phyloP scores from a whole-genome alignment of 164 flowering plant species.

The Kingdonia uniflora region DNA sequence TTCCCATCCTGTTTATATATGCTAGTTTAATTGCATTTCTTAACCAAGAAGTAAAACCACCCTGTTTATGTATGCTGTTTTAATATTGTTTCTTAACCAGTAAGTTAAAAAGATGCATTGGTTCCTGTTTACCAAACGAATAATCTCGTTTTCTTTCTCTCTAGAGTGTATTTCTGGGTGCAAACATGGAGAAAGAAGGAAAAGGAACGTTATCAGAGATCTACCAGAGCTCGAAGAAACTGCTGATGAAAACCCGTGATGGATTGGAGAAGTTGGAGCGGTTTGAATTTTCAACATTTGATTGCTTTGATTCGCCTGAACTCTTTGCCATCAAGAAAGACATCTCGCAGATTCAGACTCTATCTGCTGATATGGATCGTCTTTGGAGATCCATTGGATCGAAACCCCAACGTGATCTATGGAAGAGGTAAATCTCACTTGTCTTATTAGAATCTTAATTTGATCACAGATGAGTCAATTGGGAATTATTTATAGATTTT shows the following conservation, averaged over 20 bases:
- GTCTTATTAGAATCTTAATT: neutral
- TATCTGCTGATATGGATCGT: slow-evolving; percentile 76
- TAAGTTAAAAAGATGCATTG: too few species aligned
- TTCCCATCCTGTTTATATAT: too few species aligned
- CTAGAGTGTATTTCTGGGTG: too few species aligned
- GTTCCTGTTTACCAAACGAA: too few species aligned
- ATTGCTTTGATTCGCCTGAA: slow-evolving; percentile 43
- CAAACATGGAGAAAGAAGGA: slow-evolving; percentile 17
- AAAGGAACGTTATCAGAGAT: slow-evolving; percentile 73
- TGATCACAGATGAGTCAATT: neutral
- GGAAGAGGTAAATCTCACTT: slow-evolving; percentile 52
- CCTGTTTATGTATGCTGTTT: too few species aligned
- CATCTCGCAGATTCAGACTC: slow-evolving; percentile 70
- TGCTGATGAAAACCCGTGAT: slow-evolving; percentile 42
- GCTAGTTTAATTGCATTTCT: too few species aligned
- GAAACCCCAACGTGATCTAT: slow-evolving; percentile 89
- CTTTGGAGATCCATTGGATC: slow-evolving; percentile 75
- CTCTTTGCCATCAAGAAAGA: slow-evolving; percentile 49
- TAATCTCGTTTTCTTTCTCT: too few species aligned
- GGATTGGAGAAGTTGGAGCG: slow-evolving; percentile 77
- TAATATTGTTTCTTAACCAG: too few species aligned
- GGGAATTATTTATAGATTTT: too few species aligned
- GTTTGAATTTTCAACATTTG: slow-evolving; percentile 36
- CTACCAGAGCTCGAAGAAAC: slow-evolving; percentile 46
- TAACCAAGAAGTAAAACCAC: too few species aligned